Base-by-base conservation (phyloP, 345 rosid species). In the Hibiscus syriacus region DNA sequence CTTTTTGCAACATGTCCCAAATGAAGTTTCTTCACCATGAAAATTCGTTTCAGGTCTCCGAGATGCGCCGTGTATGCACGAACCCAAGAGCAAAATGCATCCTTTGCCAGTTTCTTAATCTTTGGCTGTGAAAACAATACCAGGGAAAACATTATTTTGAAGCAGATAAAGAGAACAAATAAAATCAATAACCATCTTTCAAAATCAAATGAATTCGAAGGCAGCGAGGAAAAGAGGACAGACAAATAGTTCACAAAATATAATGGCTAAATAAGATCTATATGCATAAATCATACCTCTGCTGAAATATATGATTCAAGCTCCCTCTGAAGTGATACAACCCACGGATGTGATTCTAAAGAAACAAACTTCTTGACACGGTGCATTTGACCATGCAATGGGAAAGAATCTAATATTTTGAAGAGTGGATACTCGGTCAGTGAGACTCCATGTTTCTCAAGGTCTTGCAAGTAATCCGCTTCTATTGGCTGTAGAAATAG, bases 1-100 rank as follows among this genome's bases (percentile, higher is more conserved):
- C 99, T 91, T 77, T 85, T 94, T 19, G 98, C 97, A n/a, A 86
- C 98, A 76, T 94, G 97, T 58, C 99, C 99, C 32, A 94, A 69
- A 69, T 94, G 98, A 81, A 94, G 98, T 67, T 86, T 91, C 85
- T 94, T 92, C 74, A 87, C 88, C 80, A 83, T 79, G 61, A 91
- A 94, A 3, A 89, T 91, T 59, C 87, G 79, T 74, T 91, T 91
- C 66, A 94, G 87, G 69, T 91, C 98, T 62, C 98, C 98, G 3
- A 90, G 87, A 69, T 91, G 92, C 30, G 96, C 92, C 36, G 96
- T 84, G 79, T 85, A 94, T 71, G 98, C 96, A 2, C 98, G 86
- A 2, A 87, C 82, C 99, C 99, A 91, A 34, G 96, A 94, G 70
- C 92, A 86, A 78, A 89, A 91, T 1, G 99, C 98, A 58, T 78